Evolutionary conservation across 176 grass and related monocot species (phyloP), one percentile per base, ranked within the genome.

Genomic region (Aegilops bicornis): DNA sequence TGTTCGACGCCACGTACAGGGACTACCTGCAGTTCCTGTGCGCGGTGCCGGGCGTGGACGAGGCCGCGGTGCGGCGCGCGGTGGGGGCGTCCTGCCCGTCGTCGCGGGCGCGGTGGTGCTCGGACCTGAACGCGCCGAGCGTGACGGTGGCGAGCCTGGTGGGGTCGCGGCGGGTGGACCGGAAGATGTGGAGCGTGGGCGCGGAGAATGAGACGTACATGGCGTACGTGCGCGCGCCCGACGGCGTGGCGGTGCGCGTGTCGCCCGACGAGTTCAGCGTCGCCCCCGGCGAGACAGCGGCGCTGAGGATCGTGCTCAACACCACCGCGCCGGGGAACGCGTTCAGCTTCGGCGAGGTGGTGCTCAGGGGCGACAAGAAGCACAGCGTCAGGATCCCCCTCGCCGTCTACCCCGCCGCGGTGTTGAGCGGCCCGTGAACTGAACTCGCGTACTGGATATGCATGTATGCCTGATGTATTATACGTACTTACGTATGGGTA

Each of bases 11-110:
- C 40, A 23, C 36, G 23, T 92, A 91, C 75, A 54, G 77, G 67
- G 87, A 94, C 54, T 91, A 94, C 85, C 64, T 97, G 8, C 84
- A 91, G 80, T 97, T 97, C 92, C 74, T 97, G 32, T 97, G 90
- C 73, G 72, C 92, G 8, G 88, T 97, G 14, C 86, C 94, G 2
- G 92, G 92, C 22, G 88, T 97, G 50, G 94, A 90, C 69, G 83
- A 94, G 0, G 90, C 59, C 8, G 86, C 83, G 8, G 75, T 97
- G 76, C 85, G 81, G 35, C 91, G 83, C 47, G 73, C 85, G 10
- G 80, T 97, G 78, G 94, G 94, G 83, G 45, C 76, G 45, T 59
- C 80, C 19, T 97, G 94, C 80, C 92, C 92, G 6, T 22, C 69
- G 36, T 6, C 61, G 12, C 72, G 48, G 80, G 82, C 78, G 74